phyloP scores from a whole-genome alignment of 805 yeast species.

The Starmerella apicola region DNA sequence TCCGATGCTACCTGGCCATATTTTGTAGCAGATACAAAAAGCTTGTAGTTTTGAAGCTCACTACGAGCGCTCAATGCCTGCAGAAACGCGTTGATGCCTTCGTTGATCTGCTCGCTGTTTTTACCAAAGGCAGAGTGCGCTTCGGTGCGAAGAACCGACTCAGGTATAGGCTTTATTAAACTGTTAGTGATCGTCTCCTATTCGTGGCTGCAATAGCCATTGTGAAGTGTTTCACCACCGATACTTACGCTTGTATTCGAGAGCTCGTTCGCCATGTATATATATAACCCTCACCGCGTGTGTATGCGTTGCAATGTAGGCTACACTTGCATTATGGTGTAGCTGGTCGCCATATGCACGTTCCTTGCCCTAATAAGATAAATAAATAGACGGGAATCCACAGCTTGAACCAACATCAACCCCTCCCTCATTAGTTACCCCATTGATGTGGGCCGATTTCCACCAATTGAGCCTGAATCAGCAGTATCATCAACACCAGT shows the following conservation, averaged over 20 bases:
- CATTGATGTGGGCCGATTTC: too few relatives aligned
- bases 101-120: conserved; percentile 1
- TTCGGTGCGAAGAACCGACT: conserved; percentile 8
- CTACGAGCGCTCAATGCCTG: conserved; percentile 7
- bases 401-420: too few relatives aligned
- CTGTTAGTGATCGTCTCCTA: background rate
- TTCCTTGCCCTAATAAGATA: too few relatives aligned
- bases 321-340: too few relatives aligned
- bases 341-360: too few relatives aligned
- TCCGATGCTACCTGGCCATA: conserved; percentile 13
- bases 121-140: conserved; percentile 8
- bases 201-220: background rate
- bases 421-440: too few relatives aligned
- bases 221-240: too few relatives aligned
- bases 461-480: too few relatives aligned
- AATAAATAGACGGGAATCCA: too few relatives aligned
- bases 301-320: too few relatives aligned
- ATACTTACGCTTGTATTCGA: conserved; percentile 16
- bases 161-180: conserved; percentile 12
- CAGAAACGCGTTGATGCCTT: conserved; percentile 10
- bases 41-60: conserved; percentile 19
- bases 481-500: too few relatives aligned
- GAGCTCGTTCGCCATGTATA: conserved; percentile 14
- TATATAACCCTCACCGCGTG: too few relatives aligned
- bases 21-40: conserved; percentile 14